Evolutionary conservation across 164 flowering plant genomes (phyloP).

Genomic region (grape (Vitis vinifera)): DNA sequence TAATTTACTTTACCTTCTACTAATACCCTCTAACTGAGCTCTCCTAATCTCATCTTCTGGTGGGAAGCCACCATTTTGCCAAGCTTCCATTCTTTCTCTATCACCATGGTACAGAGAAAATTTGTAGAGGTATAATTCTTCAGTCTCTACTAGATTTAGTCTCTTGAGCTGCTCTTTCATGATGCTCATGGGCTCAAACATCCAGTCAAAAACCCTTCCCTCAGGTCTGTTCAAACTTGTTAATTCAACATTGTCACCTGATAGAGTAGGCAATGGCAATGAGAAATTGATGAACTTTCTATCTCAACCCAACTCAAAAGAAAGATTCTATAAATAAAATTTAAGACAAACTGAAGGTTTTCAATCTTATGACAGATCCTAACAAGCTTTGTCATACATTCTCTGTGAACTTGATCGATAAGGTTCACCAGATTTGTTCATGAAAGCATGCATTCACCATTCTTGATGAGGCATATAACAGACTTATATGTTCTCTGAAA

Average conservation of each 20-base stretch:
- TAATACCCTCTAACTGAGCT: slow-evolving; percentile 39
- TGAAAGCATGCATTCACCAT: not conserved
- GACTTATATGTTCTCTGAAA: not conserved
- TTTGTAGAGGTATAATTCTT: slow-evolving; percentile 28
- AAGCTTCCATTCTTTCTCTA: slow-evolving; percentile 24
- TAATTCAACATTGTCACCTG: slow-evolving; percentile 38
- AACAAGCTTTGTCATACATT: too few species aligned
- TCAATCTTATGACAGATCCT: too few species aligned
- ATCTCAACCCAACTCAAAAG: not conserved
- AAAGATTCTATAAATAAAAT: too few species aligned
- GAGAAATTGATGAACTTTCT: not conserved
- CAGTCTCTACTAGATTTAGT: slow-evolving; percentile 25
- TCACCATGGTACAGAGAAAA: slow-evolving; percentile 30
- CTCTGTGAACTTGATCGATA: not conserved
- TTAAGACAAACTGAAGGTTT: too few species aligned
- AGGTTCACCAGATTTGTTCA: not conserved
- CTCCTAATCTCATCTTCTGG: slow-evolving; percentile 37
- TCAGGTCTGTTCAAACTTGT: slow-evolving; percentile 40
- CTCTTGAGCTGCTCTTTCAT: slow-evolving; percentile 39
- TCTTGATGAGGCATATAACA: not conserved
- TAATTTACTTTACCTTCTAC: slow-evolving; percentile 30
- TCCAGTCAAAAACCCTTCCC: slow-evolving; percentile 49
- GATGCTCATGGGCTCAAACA: slow-evolving; percentile 40
- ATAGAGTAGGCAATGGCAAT: not conserved
- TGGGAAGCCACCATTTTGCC: slow-evolving; percentile 42